A percentile compares a stretch with the other conserved stretches of the same genome.
These are phyloP conservation scores for Aspergillus uvarum DNA, from an alignment of 2,329 filamentous ascomycete genomes.

Conservation along the genomic window DNA sequence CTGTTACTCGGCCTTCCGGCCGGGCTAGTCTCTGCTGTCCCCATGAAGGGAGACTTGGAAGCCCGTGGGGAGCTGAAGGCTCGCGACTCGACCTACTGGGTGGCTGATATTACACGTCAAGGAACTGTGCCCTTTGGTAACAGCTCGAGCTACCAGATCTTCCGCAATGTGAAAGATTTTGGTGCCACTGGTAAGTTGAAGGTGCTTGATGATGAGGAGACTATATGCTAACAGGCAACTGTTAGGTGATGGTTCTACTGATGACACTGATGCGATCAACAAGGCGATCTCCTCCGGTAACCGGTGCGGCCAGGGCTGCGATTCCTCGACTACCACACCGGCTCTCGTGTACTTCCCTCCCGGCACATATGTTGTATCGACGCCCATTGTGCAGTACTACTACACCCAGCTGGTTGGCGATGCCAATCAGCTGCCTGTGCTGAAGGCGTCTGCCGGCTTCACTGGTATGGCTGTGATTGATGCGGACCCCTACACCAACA, in stretches of 20 bases:
- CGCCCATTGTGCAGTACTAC: conserved; percentile 80
- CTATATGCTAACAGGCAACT: conserved; percentile 29
- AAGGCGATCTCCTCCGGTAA: conserved; percentile 71
- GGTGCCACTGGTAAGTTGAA: conserved; percentile 66
- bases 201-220: background rate
- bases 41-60: conserved; percentile 23
- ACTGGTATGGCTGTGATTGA: conserved; percentile 86
- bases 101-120: conserved; percentile 67
- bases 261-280: conserved; percentile 91
- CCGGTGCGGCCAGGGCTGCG: conserved; percentile 78
- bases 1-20: conserved; percentile 30
- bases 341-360: conserved; percentile 90
- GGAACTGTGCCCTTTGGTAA: conserved; percentile 65
- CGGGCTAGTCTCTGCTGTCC: conserved; percentile 34
- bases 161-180: conserved; percentile 74
- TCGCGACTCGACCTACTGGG: conserved; percentile 63
- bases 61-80: conserved; percentile 14
- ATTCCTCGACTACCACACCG: conserved; percentile 78
- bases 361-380: conserved; percentile 79
- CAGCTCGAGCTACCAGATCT: conserved; percentile 64
- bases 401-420: conserved; percentile 93
- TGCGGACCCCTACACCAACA: conserved; percentile 73
- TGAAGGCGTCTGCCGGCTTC: conserved; percentile 74
- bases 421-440: conserved; percentile 65
- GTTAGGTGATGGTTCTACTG: conserved; percentile 63